Evolutionary conservation across 495 filamentous ascomycete genomes (phyloP), one percentile per base, ranked within the genome.

Genomic region (Cercophora samala): DNA sequence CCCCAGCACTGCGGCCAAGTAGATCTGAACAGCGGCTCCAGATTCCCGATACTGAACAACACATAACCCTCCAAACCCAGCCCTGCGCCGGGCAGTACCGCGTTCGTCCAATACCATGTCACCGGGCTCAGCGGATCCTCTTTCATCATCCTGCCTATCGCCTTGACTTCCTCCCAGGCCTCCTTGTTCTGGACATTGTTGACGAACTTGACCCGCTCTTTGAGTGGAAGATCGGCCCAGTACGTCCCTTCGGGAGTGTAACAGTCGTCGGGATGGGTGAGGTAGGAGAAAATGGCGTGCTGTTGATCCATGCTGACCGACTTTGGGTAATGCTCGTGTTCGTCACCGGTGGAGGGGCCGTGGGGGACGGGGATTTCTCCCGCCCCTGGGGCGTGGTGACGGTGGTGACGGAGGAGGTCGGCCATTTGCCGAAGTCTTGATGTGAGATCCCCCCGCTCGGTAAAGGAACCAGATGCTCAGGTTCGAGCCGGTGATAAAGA

Each of bases 21-120:
- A 5, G 83, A 78, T 65, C 86, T 71, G 71, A 96, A 92, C 2
- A 97, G 81, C 4, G 93, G 90, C 71, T 86, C 87, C 64, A 96
- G 75, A 76, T 94, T 96, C 72, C 93, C 93, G 69, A 97, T 96
- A 64, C 92, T 96, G 85, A 97, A 97, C 32, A 97, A 85, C 52
- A 96, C 92, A 78, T 96, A 96, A 73, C 91, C 92, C 84, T 97
- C 93, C 22, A 97, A 84, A 72, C 90, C 87, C 26, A 97, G 84
- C 77, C 93, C 93, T 68, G 91, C 91, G 78, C 93, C 93, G 59
- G 92, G 93, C 46, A 97, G 83, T 54, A 97, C 88, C 80, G 92
- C 92, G 74, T 96, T 95, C 70, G 85, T 85, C 77, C 93, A 88
- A 73, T 96, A 96, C 80, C 87, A 93, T n/a, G 83, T 83, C 26